Conservation (phyloP, 2,329 filamentous ascomycete genomes). For the Neonectria hederae region DNA sequence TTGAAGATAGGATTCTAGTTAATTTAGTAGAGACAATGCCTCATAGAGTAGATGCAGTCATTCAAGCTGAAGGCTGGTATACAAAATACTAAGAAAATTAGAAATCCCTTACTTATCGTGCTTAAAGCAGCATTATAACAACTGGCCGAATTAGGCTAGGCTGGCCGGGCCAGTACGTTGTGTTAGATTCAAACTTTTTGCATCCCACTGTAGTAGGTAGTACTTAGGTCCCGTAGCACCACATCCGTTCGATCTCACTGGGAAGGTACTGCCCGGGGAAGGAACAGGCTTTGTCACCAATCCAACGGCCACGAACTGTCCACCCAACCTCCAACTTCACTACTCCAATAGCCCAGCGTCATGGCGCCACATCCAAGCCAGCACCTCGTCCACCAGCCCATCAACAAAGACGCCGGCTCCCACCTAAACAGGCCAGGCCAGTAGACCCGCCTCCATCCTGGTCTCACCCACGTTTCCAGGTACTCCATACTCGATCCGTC, state of each 20-base stretch:
- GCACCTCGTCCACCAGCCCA: slow-evolving; percentile 9
- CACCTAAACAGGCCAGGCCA: slow-evolving; percentile 10
- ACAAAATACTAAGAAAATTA: no score
- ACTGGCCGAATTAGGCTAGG: no score
- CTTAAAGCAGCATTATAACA: no score
- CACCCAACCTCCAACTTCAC: slow-evolving; percentile 5
- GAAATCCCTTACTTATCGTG: no score
- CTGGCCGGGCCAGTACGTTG: no score
- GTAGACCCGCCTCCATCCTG: slow-evolving; percentile 9
- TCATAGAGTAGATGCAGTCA: no score
- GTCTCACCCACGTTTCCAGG: slow-evolving; percentile 20
- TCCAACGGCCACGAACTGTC: background rate
- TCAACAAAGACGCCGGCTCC: slow-evolving; percentile 9
- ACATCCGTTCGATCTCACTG: background rate
- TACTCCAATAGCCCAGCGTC: background rate
- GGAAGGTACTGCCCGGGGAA: no score
- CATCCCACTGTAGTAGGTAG: no score
- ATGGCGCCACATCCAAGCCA: slow-evolving; percentile 14
- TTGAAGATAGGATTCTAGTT: no score
- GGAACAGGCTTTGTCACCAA: background rate
- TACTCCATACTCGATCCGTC: slow-evolving; percentile 12
- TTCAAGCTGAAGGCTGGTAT: no score
- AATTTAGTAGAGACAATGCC: no score
- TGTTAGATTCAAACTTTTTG: no score
- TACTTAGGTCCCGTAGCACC: background rate